Evolutionary conservation across 768 basidiomycete genomes (phyloP), one percentile per base, ranked within the genome.

Genomic region (Dentipellis sp.): DNA sequence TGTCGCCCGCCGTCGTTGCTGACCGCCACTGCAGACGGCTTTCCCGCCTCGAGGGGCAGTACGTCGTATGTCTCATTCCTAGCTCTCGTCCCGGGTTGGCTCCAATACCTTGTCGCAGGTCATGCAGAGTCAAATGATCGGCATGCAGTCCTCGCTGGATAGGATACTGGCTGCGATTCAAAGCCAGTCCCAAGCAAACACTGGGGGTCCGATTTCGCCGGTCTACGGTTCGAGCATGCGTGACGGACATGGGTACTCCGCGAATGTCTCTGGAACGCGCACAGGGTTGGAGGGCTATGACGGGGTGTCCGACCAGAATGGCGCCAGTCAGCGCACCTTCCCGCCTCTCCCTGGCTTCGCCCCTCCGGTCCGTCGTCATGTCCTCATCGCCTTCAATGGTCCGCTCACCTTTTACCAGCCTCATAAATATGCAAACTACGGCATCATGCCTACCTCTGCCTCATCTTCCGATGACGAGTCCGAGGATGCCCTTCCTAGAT

Each of bases 91-190:
- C 12, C 16, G 53, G 39, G 16, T 52, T 16, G 40, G 35, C 50
- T 35, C 46, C 36, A 23, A 50, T 21, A 50, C 58, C 59, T 58
- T 56, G 52, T 19, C 42, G 37, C 53, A 90, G 89, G 86, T 91
- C 62, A 88, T 93, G 82, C 89, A 93, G 68, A 90, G 88, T 71
- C 91, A 92, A 68, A 91, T 93, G 88, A 92, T 93, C 63, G 91
- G 91, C 63, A 89, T 93, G 86, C 91, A 93, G 70, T 87, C 89
- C 5, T 87, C 90, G 22, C 69, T 93, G 60, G 91, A 93, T 70
- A 80, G 91, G 52, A 93, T 93, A 66, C 72, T 93, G 54, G 73
- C 78, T 47, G 84, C 80, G 2, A 75, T 92, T 56, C 86, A 80
- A 63, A 65, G 52, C 45, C 75, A 72, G 61, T 63, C 62, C 45